phyloP scores from a whole-genome alignment of 768 basidiomycete species.

The Termitomyces sp. region DNA sequence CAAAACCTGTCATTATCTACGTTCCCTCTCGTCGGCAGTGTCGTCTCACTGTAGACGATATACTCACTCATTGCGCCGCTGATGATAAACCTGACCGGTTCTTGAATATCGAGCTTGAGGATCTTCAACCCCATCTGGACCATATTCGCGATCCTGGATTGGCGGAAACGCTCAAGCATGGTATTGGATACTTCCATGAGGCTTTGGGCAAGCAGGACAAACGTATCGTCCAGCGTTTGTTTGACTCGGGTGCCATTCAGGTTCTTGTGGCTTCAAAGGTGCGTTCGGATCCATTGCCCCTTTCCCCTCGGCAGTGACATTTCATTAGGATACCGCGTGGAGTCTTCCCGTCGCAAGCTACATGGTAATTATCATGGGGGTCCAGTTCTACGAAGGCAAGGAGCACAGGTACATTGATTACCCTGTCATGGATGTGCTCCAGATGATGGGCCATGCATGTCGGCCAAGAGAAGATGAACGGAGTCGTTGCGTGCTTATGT shows the following conservation, averaged over 20 bases:
- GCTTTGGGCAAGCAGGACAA: conserved; percentile 90
- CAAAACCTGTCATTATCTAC: conserved; percentile 87
- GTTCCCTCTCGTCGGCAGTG: conserved; percentile 93
- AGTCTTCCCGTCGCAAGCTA: conserved; percentile 89
- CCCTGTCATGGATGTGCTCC: conserved; percentile 95
- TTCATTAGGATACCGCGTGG: conserved; percentile 86
- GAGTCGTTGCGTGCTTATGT: conserved; percentile 94
- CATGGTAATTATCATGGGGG: conserved; percentile 99
- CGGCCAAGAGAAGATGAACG: conserved; percentile 83
- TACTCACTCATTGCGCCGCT: conserved; percentile 82
- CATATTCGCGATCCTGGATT: conserved; percentile 73
- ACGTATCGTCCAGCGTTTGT: conserved; percentile 86
- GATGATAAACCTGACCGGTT: conserved; percentile 83
- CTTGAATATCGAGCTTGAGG: conserved; percentile 79
- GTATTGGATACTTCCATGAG: conserved; percentile 95
- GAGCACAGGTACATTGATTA: conserved; percentile 98
- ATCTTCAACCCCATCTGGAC: conserved; percentile 85
- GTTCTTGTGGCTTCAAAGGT: conserved; percentile 93
- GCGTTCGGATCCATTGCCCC: not conserved
- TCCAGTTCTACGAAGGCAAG: conserved; percentile 93
- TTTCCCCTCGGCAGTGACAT: not conserved
- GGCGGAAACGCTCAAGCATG: conserved; percentile 78
- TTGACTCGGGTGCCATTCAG: conserved; percentile 92
- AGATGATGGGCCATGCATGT: conserved; percentile 99
- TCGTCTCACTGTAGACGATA: conserved; percentile 87